These are phyloP conservation scores for Themeda triandra DNA, from an alignment of 176 grass and related monocot genomes.

Conservation along the genomic window DNA sequence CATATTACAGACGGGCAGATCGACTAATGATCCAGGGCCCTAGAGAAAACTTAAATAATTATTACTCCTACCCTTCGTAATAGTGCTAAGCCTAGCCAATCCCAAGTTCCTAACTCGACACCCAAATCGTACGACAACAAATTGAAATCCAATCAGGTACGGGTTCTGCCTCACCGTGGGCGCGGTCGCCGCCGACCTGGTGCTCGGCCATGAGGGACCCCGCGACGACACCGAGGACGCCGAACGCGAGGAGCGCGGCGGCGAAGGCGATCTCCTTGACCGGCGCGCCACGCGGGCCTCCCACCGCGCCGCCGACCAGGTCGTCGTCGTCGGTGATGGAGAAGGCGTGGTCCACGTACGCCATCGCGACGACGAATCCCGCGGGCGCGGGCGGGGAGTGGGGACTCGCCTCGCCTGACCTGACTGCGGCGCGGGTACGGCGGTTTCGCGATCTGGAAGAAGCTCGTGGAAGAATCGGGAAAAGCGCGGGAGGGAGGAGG, in stretches of 20 bases:
- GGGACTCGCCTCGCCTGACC: neutral
- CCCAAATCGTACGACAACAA: neutral
- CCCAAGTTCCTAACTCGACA: neutral
- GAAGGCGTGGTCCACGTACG: slow-evolving; percentile 82
- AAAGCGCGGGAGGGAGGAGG: slow-evolving; percentile 12
- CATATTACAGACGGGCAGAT: neutral
- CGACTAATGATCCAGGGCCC: neutral
- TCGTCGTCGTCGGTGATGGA: slow-evolving; percentile 76
- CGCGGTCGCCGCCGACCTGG: slow-evolving; percentile 66
- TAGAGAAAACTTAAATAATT: neutral
- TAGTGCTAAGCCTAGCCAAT: neutral
- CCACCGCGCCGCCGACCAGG: slow-evolving; percentile 41
- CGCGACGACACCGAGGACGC: slow-evolving; percentile 42
- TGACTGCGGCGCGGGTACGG: neutral
- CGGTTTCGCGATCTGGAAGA: neutral
- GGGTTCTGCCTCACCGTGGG: slow-evolving; percentile 44
- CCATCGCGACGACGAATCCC: slow-evolving; percentile 37
- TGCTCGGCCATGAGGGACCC: slow-evolving; percentile 51
- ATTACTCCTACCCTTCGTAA: neutral
- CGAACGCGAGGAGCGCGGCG: slow-evolving; percentile 72
- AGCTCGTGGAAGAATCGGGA: neutral
- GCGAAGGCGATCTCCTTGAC: slow-evolving; percentile 80
- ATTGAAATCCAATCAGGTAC: neutral
- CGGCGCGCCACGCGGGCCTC: slow-evolving; percentile 42
- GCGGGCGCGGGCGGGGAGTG: neutral